Conservation (phyloP, 2,329 filamentous ascomycete genomes). For the Alternaria sp. region DNA sequence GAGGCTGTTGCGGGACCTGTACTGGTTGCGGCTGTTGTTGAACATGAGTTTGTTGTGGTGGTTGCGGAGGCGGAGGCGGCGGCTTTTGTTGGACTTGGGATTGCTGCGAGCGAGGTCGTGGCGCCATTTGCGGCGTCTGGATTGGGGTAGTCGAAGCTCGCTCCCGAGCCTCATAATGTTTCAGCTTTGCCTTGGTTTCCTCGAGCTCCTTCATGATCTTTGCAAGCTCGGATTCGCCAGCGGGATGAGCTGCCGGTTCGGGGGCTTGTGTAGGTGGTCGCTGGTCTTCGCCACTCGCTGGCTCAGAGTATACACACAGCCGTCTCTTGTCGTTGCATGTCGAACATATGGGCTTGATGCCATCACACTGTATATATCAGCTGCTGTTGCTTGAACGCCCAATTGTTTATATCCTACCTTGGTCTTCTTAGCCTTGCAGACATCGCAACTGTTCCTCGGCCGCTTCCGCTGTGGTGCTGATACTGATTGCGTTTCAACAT, state of each 20-base stretch:
- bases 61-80: slow-evolving; percentile 17
- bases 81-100: slow-evolving; percentile 17
- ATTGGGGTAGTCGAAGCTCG: slow-evolving; percentile 37
- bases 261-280: slow-evolving; percentile 20
- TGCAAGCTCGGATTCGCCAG: slow-evolving; percentile 42
- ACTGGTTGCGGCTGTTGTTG: slow-evolving; percentile 24
- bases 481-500: slow-evolving; percentile 16
- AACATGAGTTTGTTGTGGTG: slow-evolving; percentile 17
- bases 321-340: slow-evolving; percentile 48
- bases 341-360: slow-evolving; percentile 43
- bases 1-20: slow-evolving; percentile 14
- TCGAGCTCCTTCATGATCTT: slow-evolving; percentile 47
- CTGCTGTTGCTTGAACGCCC: neutral
- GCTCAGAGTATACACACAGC: slow-evolving; percentile 44
- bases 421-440: slow-evolving; percentile 49
- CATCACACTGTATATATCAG: slow-evolving; percentile 45
- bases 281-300: slow-evolving; percentile 26
- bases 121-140: slow-evolving; percentile 32
- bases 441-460: slow-evolving; percentile 45
- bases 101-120: slow-evolving; percentile 29
- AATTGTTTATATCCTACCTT: slow-evolving; percentile 32
- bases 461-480: slow-evolving; percentile 28
- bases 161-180: slow-evolving; percentile 45
- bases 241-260: slow-evolving; percentile 28
- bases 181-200: slow-evolving; percentile 48